Base-by-base conservation (phyloP, 257 asterid genomes). In the Gentiana dahurica region DNA sequence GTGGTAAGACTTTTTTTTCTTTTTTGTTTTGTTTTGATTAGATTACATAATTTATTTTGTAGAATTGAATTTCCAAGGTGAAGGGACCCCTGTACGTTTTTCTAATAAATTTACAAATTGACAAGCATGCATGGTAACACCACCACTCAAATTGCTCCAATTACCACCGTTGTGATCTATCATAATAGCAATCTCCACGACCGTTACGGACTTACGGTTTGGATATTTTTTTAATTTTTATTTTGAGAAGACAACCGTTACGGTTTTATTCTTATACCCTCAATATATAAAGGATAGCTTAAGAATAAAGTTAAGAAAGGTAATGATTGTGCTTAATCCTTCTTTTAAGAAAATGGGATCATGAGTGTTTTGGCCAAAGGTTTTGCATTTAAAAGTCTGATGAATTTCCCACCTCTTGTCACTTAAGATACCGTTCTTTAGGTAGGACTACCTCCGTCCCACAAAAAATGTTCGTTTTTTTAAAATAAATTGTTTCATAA, bases 261-360 rank as follows among this genome's bases (percentile, higher is more conserved):
- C 59, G 6, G 46, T 41, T 41, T 41, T 5, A 41, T 41, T 7
- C 9, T 41, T 41, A 10, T 5, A 41, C 9, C 46, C 46, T 4
- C 46, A 64, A 53, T 37, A 49, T 12, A 49, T 15, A 62, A 51
- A 52, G 53, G 65, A 51, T 79, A 57, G 45, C 87, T 73, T 77
- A 64, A 36, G 60, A 43, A 54, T 65, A 77, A 79, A 79, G 81
- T 46, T 41, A 65, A 71, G 46, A 64, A 68, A 53, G n/a, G 51
- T 32, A n/a, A 57, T 61, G 36, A 72, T 82, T 49, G 74, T 72
- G 69, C 35, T 4, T 49, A 48, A 57, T 63, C 57, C 55, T 13
- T 55, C 55, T 48, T 65, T 49, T 57, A 53, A 53, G 51, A 62
- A 64, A 61, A 53, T 41, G 34, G 13, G 36, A 43, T 35, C 3